Conservation (phyloP, 108 stramenopile species). For the Cylindrotheca fusiformis region DNA sequence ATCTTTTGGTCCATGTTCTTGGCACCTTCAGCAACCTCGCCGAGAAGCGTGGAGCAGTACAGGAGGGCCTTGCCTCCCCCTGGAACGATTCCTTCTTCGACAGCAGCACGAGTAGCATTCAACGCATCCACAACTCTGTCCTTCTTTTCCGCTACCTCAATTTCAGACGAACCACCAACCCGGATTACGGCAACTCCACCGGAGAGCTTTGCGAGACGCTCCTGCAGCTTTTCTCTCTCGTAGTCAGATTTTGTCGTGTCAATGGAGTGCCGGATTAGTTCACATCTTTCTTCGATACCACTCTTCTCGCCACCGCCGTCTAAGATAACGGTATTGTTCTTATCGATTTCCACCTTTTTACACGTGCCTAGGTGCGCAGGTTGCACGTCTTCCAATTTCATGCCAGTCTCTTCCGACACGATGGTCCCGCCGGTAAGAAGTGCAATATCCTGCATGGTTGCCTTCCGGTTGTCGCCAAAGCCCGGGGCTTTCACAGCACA, state of each 20-base stretch:
- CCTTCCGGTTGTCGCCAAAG: constrained; percentile 99
- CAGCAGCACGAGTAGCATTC: constrained; percentile 99
- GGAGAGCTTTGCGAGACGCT: constrained; percentile 97
- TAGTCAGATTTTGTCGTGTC: constrained; percentile 97
- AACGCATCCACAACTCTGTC: constrained; percentile 99
- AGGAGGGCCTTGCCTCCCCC: constrained; percentile 98
- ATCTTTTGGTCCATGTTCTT: constrained; percentile 98
- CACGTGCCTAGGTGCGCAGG: constrained; percentile 89
- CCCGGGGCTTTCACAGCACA: constrained; percentile 99
- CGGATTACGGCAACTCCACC: constrained; percentile 99
- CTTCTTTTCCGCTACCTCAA: constrained; percentile 99
- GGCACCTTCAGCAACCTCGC: constrained; percentile 76
- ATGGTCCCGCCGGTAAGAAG: constrained; percentile 97
- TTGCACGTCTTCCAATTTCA: constrained; percentile 95
- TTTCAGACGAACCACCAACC: constrained; percentile 97
- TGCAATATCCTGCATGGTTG: constrained; percentile 99
- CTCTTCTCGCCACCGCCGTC: constrained; percentile 92
- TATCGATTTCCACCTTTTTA: constrained; percentile 93
- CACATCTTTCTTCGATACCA: constrained; percentile 92
- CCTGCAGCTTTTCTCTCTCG: constrained; percentile 99
- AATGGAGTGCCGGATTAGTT: constrained; percentile 91
- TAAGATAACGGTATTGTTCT: constrained; percentile 98
- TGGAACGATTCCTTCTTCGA: constrained; percentile 98
- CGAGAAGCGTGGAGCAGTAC: constrained; percentile 93
- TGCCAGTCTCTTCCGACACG: constrained; percentile 96